A percentile compares a stretch with the other conserved stretches of the same genome.
Conservation (phyloP, 2,329 filamentous ascomycete genomes). For the Colletotrichum theobromicola region DNA sequence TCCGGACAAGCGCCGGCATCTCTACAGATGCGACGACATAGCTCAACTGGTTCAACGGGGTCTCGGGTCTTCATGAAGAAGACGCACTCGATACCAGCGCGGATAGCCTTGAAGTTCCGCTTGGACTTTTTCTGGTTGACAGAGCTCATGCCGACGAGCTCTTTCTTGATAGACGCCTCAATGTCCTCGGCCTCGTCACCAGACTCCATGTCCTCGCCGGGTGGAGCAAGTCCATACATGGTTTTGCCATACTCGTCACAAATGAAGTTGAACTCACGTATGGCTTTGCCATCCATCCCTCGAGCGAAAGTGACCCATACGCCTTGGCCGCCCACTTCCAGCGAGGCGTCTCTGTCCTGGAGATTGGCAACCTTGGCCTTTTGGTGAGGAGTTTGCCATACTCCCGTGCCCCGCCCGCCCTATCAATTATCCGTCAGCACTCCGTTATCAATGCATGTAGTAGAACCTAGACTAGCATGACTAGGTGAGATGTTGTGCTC, state of each 20-base stretch:
- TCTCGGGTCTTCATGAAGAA: constrained; percentile 64
- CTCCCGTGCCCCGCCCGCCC: constrained; percentile 45
- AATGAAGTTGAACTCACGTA: constrained; percentile 68
- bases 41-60: constrained; percentile 60
- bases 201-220: constrained; percentile 34
- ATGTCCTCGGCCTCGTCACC: constrained; percentile 66
- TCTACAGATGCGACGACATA: constrained; percentile 60
- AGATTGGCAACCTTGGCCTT: constrained; percentile 51
- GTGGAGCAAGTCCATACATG: constrained; percentile 57
- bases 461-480: not conserved
- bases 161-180: constrained; percentile 73
- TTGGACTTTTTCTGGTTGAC: constrained; percentile 45
- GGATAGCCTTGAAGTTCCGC: constrained; percentile 57
- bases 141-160: constrained; percentile 65
- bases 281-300: constrained; percentile 72
- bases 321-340: constrained; percentile 74
- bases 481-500: not conserved
- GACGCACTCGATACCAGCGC: constrained; percentile 64
- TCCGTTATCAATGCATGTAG: not conserved
- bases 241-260: constrained; percentile 74
- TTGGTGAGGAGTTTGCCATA: constrained; percentile 68
- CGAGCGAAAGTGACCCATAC: constrained; percentile 82
- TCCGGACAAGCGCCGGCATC: constrained; percentile 53
- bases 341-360: constrained; percentile 45
- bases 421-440: not conserved